Evolutionary conservation across 768 basidiomycete species (phyloP).

Genomic region (Kwoniella dejecticola): DNA sequence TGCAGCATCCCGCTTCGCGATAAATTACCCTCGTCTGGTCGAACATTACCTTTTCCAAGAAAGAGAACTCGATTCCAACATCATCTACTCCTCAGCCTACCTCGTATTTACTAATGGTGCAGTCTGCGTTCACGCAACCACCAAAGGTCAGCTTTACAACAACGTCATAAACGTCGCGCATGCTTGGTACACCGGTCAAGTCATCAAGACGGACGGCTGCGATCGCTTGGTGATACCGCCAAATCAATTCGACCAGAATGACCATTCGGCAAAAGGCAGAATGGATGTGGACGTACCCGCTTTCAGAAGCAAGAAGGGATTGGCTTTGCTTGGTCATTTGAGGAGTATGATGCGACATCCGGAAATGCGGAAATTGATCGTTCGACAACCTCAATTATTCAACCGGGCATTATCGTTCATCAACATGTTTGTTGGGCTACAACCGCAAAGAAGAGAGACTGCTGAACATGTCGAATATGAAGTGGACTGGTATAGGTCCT

Average conservation of each 20-base stretch:
- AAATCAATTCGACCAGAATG: slow-evolving; percentile 58
- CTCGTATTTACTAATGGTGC: slow-evolving; percentile 84
- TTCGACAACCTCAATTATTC: slow-evolving; percentile 68
- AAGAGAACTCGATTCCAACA: slow-evolving; percentile 89
- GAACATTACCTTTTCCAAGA: slow-evolving; percentile 90
- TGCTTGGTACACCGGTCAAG: slow-evolving; percentile 90
- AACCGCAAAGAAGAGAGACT: slow-evolving; percentile 81
- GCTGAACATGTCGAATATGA: slow-evolving; percentile 92
- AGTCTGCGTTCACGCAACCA: slow-evolving; percentile 75
- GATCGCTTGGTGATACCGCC: slow-evolving; percentile 56
- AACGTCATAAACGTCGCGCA: slow-evolving; percentile 80
- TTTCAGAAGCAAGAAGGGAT: slow-evolving; percentile 93
- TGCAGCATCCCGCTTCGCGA: slow-evolving; percentile 77
- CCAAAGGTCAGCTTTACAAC: slow-evolving; percentile 70
- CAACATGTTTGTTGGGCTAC: slow-evolving; percentile 88
- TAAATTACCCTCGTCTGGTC: slow-evolving; percentile 80
- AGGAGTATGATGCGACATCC: slow-evolving; percentile 72
- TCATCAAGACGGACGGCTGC: slow-evolving; percentile 48
- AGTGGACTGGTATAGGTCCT: slow-evolving; percentile 93
- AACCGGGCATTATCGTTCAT: slow-evolving; percentile 73
- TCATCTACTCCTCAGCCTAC: slow-evolving; percentile 85
- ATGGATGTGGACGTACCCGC: slow-evolving; percentile 82
- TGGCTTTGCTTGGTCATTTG: slow-evolving; percentile 73
- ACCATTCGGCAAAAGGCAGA: slow-evolving; percentile 31
- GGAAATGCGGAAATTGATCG: slow-evolving; percentile 73